phyloP scores from a whole-genome alignment of 73 alveolate species.

The Symbiodinium natans region DNA sequence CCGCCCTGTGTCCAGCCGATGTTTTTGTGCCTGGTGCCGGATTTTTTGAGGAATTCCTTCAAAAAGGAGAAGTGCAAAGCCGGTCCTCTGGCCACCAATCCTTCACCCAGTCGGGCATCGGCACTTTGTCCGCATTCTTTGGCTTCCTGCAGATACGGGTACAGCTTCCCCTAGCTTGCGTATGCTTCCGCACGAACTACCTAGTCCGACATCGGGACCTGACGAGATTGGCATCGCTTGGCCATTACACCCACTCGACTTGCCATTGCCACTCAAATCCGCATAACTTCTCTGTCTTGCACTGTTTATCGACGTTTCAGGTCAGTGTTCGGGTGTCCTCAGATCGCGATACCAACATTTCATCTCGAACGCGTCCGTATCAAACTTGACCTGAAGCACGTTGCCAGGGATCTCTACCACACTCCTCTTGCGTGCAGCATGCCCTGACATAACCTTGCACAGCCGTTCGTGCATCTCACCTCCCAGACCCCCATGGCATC shows the following conservation, averaged over 20 bases:
- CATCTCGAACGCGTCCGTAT: slow-evolving; percentile 76
- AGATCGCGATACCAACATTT: slow-evolving; percentile 90
- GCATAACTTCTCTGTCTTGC: background rate
- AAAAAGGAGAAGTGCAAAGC: background rate
- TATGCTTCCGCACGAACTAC: too few species aligned
- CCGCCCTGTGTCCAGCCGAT: too few species aligned
- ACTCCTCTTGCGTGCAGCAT: too few species aligned
- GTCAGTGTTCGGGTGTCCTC: background rate
- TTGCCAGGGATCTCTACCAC: background rate
- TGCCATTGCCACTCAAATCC: background rate
- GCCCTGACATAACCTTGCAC: too few species aligned
- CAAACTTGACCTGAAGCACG: slow-evolving; percentile 35
- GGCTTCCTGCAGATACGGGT: slow-evolving; percentile 55
- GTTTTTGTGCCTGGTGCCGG: too few species aligned
- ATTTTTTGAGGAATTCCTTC: too few species aligned
- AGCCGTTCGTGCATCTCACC: too few species aligned
- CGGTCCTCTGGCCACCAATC: slow-evolving; percentile 82
- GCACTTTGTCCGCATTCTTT: slow-evolving; percentile 47
- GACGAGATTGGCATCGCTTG: background rate
- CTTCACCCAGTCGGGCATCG: slow-evolving; percentile 76
- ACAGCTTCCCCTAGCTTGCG: too few species aligned
- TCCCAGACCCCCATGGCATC: too few species aligned
- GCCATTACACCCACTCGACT: background rate
- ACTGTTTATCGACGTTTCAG: too few species aligned
- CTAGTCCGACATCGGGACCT: background rate